Evolutionary conservation across 768 basidiomycete genomes (phyloP).

Genomic region (Rhizopogon rudus): DNA sequence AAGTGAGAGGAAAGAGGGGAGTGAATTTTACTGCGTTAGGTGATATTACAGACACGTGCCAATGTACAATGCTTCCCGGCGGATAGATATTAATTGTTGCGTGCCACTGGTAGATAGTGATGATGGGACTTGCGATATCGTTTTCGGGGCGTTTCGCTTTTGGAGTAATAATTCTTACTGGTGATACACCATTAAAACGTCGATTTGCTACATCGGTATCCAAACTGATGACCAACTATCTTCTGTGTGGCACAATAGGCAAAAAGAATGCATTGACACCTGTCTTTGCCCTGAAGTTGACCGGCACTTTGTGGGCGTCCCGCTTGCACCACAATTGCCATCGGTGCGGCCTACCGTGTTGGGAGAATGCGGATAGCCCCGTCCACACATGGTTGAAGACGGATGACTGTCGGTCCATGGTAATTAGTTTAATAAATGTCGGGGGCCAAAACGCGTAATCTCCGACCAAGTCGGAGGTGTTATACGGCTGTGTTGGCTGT

Average conservation of each 20-base stretch:
- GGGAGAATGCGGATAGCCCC: background rate
- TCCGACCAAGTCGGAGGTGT: background rate
- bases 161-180: background rate
- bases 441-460: background rate
- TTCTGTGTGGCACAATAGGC: too few species aligned
- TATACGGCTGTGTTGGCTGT: background rate
- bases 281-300: background rate
- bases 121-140: background rate
- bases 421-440: background rate
- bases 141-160: background rate
- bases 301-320: background rate
- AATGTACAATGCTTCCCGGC: background rate
- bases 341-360: background rate
- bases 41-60: background rate
- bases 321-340: background rate
- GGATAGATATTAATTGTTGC: slow-evolving; percentile 3
- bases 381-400: background rate
- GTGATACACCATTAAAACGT: too few species aligned
- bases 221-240: background rate
- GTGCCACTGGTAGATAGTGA: background rate
- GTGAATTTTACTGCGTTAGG: too few species aligned
- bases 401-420: background rate
- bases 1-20: too few species aligned
- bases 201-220: too few species aligned
- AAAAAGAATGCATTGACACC: background rate